Conservation (phyloP, 768 basidiomycete genomes). For the Trametes cingulata region DNA sequence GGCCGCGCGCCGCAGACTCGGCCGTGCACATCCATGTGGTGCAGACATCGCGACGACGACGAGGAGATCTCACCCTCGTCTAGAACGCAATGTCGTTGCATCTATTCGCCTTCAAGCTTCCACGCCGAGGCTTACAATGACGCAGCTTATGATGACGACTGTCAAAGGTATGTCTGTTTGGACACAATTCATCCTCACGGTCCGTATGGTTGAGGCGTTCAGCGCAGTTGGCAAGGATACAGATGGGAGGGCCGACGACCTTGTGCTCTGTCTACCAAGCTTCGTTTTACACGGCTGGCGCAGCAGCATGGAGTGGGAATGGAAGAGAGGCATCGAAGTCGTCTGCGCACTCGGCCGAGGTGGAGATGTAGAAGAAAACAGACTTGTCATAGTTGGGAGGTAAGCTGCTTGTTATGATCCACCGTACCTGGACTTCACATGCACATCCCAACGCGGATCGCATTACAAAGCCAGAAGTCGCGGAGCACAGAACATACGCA, state of each 20-base stretch:
- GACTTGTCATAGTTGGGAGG: constrained; percentile 1
- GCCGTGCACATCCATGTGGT: too few relatives aligned
- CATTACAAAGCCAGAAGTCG: neutral
- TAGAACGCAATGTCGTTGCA: too few relatives aligned
- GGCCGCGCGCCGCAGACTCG: too few relatives aligned
- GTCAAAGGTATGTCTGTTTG: neutral
- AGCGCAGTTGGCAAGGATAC: neutral
- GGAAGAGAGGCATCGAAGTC: neutral
- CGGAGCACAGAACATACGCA: neutral
- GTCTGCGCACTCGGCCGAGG: neutral
- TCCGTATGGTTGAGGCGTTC: neutral
- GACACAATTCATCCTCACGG: neutral
- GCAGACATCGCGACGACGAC: too few relatives aligned
- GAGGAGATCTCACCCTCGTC: too few relatives aligned
- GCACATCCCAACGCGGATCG: neutral
- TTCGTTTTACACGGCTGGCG: neutral
- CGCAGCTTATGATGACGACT: neutral
- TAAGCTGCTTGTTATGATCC: neutral
- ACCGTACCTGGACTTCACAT: neutral
- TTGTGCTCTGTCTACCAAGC: neutral
- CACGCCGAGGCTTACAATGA: neutral
- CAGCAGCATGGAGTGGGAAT: neutral
- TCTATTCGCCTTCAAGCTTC: neutral
- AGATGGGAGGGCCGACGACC: neutral
- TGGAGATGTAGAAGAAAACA: neutral